A percentile compares a stretch with the other conserved stretches of the same genome.
Evolutionary conservation across 768 basidiomycete species (phyloP).

Genomic region (Boletus eberwhitei): DNA sequence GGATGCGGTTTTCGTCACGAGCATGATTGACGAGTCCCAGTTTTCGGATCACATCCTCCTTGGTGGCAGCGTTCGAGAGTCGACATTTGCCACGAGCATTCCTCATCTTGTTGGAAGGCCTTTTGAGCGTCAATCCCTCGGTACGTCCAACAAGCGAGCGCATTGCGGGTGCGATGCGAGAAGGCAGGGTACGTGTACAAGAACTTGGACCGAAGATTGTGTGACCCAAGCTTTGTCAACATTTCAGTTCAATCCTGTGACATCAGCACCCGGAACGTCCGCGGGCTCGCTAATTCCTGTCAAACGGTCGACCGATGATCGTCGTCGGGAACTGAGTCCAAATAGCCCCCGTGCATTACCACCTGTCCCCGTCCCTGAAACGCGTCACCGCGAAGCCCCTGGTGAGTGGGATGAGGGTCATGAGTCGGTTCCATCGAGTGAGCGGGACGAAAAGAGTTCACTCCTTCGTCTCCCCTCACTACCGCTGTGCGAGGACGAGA

Average conservation of each 20-base stretch:
- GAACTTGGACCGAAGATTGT: background rate
- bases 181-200: slow-evolving; percentile 61
- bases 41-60: slow-evolving; percentile 48
- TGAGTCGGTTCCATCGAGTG: background rate
- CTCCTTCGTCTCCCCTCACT: slow-evolving; percentile 16
- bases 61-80: slow-evolving; percentile 58
- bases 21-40: slow-evolving; percentile 28
- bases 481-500: background rate
- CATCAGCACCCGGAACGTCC: slow-evolving; percentile 4
- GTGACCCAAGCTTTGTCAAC: background rate
- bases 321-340: slow-evolving; percentile 11
- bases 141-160: slow-evolving; percentile 71
- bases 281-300: slow-evolving; percentile 24
- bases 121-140: slow-evolving; percentile 59
- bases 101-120: slow-evolving; percentile 66
- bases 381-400: background rate
- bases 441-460: slow-evolving; percentile 11
- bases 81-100: slow-evolving; percentile 72
- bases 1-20: background rate
- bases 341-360: slow-evolving; percentile 13
- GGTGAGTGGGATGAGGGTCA: background rate
- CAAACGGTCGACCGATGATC: slow-evolving; percentile 10
- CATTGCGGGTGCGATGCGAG: slow-evolving; percentile 62
- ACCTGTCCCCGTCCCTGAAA: slow-evolving; percentile 10
- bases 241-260: slow-evolving; percentile 29